Evolutionary conservation across 2,329 filamentous ascomycete species (phyloP), one percentile per base, ranked within the genome.

Genomic region (Tolypocladium ophioglossoides): DNA sequence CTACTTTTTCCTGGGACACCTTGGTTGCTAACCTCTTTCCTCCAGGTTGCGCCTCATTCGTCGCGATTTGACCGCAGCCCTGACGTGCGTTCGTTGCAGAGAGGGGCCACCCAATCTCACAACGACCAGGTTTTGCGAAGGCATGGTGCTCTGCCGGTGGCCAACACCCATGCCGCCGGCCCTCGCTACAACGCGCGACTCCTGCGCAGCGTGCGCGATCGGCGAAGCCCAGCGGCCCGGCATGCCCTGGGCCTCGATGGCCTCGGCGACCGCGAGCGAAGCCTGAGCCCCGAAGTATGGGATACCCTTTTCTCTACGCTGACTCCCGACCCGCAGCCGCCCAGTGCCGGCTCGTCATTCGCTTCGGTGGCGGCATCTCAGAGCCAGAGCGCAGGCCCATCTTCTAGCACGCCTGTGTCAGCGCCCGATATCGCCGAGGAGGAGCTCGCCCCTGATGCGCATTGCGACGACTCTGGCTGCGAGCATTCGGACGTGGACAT

Each of bases 261-360:
- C 4, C 78, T 96, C 18, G 91, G 90, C 39, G 90, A 96, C 69
- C 86, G 91, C 55, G 82, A 89, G 58, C 83, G 90, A 61, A 95
- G 90, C 68, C 72, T 89, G n/a, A 91, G 86, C 64, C 85, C 86
- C 1, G 85, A 86, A 53, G 77, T 77, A 1, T 96, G 91, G 91
- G 86, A 92, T 56, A 89, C 85, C 3, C 82, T 96, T 52, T 75
- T 91, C 55, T 85, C 80, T 8, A 95, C 89, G 0, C 79, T 96
- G 57, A 85, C 87, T 0, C 89, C 89, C 0, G 91, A 96, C 66
- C 84, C 86, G 18, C 86, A 89, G 57, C 79, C 89, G 3, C 89
- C 91, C 0, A 95, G 87, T 61, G 81, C 83, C 2, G 83, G 87
- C 34, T 91, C 90, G 1, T 96, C 91, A 0, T 96, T 96, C 66